phyloP scores from a whole-genome alignment of 2,329 filamentous ascomycete species.

The Exophiala sideris region DNA sequence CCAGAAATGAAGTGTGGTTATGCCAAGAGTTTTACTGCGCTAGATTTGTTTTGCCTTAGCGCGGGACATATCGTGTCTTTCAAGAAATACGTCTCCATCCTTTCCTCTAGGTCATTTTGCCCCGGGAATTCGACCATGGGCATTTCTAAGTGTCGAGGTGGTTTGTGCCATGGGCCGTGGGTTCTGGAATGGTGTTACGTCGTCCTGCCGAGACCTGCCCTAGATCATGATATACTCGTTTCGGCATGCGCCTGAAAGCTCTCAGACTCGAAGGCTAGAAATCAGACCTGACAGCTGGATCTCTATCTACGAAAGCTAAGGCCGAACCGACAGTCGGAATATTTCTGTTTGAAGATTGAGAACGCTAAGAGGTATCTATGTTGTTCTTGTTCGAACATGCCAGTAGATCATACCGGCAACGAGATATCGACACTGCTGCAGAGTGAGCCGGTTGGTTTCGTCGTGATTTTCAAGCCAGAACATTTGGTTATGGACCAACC shows the following conservation, averaged over 20 bases:
- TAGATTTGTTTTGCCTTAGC: neutral
- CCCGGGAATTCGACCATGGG: conserved; percentile 1
- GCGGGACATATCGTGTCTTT: neutral
- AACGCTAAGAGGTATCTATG: conserved; percentile 30
- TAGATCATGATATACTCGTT: conserved; percentile 8
- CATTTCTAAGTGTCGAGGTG: no score
- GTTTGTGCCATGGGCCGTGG: no score
- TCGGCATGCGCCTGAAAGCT: conserved; percentile 19
- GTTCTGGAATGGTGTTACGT: neutral
- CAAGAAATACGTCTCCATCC: neutral
- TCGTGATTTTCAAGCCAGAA: conserved; percentile 15
- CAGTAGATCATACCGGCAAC: neutral
- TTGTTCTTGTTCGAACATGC: conserved; percentile 26
- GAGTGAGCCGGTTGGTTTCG: conserved; percentile 33
- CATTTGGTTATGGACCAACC: no score
- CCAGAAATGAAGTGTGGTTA: conserved; percentile 6
- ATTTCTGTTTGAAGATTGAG: conserved; percentile 32
- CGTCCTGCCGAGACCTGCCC: conserved; percentile 8
- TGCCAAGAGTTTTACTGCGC: neutral
- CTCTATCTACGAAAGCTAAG: conserved; percentile 32
- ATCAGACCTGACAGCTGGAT: conserved; percentile 32
- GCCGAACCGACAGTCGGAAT: conserved; percentile 26
- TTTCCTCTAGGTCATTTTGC: neutral
- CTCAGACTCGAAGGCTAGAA: conserved; percentile 31
- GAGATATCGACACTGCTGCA: conserved; percentile 2